These are phyloP conservation scores for Cercospora sp. DNA, from an alignment of 2,329 filamentous ascomycete species.

Conservation along the genomic window DNA sequence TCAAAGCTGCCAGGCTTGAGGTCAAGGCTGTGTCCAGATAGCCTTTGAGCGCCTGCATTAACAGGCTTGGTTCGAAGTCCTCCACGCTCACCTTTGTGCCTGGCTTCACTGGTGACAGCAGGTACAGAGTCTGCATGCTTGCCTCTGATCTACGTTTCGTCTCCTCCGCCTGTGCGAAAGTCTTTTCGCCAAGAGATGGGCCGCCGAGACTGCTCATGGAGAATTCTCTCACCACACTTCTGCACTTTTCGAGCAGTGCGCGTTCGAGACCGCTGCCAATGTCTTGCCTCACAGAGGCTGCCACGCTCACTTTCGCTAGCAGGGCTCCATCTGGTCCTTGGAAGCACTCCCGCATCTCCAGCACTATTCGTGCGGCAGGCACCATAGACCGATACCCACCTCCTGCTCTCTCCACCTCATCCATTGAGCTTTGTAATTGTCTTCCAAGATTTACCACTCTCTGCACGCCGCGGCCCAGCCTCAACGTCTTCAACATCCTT, in stretches of 20 bases:
- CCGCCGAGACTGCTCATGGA: constrained; percentile 62
- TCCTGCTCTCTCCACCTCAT: constrained; percentile 56
- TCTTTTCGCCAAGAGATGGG: constrained; percentile 37
- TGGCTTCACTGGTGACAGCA: constrained; percentile 69
- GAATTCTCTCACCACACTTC: constrained; percentile 79
- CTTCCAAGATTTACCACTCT: constrained; percentile 79
- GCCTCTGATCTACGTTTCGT: constrained; percentile 71
- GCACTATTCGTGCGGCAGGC: constrained; percentile 75
- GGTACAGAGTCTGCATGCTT: constrained; percentile 73
- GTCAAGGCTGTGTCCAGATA: constrained; percentile 82
- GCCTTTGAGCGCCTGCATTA: constrained; percentile 74
- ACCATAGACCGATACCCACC: constrained; percentile 73
- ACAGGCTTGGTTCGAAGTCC: constrained; percentile 64
- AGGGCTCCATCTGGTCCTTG: constrained; percentile 64
- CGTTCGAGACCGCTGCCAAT: constrained; percentile 72
- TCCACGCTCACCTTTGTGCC: constrained; percentile 45
- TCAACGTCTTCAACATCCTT: constrained; percentile 76
- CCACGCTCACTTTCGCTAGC: constrained; percentile 70
- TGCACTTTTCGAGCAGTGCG: constrained; percentile 60
- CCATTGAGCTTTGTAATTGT: constrained; percentile 82
- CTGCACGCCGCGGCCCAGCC: constrained; percentile 72
- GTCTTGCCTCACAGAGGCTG: constrained; percentile 68
- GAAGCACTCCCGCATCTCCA: constrained; percentile 56
- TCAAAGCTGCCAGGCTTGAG: constrained; percentile 71
- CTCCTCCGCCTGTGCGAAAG: constrained; percentile 68